phyloP scores from a whole-genome alignment of 2,329 filamentous ascomycete species.

The Sclerotiophoma versabilis region DNA sequence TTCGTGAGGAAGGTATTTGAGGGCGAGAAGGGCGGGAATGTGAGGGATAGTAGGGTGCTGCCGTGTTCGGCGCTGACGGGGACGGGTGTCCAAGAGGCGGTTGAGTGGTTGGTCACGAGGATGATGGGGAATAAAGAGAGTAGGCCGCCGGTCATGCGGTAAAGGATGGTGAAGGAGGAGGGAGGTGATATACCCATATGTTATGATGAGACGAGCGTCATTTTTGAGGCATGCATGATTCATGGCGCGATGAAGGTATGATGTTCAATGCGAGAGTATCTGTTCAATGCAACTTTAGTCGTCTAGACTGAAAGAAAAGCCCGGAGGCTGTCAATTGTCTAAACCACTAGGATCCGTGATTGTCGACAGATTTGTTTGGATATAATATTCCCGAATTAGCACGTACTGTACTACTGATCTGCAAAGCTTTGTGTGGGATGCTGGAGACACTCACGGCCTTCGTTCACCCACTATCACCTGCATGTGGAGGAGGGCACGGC shows the following conservation, averaged over 20 bases:
- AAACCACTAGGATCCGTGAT: too few species aligned
- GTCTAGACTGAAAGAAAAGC: too few species aligned
- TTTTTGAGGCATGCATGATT: background rate
- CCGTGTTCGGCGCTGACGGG: constrained; percentile 89
- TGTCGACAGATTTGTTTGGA: background rate
- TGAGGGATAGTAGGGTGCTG: constrained; percentile 88
- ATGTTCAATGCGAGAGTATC: too few species aligned
- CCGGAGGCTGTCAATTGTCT: too few species aligned
- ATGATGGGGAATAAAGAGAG: constrained; percentile 98
- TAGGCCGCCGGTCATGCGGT: constrained; percentile 91
- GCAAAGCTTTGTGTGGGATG: too few species aligned
- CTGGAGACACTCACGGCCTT: too few species aligned
- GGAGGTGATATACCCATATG: constrained; percentile 1
- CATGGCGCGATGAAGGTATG: too few species aligned
- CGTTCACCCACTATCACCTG: too few species aligned
- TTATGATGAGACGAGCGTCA: background rate
- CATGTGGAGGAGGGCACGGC: too few species aligned
- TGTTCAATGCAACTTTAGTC: too few species aligned
- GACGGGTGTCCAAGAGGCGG: constrained; percentile 85
- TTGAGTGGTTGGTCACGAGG: constrained; percentile 93
- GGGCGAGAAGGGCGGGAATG: constrained; percentile 83
- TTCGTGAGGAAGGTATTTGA: constrained; percentile 95
- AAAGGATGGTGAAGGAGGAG: constrained; percentile 23
- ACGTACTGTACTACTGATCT: background rate
- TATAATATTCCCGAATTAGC: background rate